These are phyloP conservation scores for Chaetomiaceae sp. DNA, from an alignment of 2,329 filamentous ascomycete species.

Conservation along the genomic window DNA sequence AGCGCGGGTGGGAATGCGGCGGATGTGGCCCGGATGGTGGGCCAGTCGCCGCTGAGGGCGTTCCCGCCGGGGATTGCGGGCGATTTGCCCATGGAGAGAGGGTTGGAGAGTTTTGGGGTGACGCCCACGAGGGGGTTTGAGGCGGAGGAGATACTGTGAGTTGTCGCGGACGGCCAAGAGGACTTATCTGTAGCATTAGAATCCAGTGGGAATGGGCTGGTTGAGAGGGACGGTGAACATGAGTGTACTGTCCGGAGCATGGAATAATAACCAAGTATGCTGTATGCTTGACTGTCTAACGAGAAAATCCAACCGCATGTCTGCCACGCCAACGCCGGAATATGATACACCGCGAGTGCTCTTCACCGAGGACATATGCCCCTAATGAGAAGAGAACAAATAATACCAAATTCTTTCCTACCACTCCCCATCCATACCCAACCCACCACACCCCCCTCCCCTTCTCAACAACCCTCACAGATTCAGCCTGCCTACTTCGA, in stretches of 20 bases:
- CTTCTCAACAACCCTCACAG: neutral
- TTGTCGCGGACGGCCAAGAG: no score
- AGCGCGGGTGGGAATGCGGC: slow-evolving; percentile 10
- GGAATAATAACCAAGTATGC: slow-evolving; percentile 1
- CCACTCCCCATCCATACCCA: no score
- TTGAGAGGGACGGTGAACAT: no score
- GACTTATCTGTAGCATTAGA: no score
- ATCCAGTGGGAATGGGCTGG: no score
- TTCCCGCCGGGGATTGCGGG: slow-evolving; percentile 26
- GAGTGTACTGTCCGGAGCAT: no score
- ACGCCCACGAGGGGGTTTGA: slow-evolving; percentile 36
- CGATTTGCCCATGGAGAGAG: slow-evolving; percentile 35
- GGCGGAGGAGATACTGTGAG: slow-evolving; percentile 16
- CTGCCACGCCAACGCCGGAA: slow-evolving; percentile 24
- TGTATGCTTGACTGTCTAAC: slow-evolving; percentile 3
- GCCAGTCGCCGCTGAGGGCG: slow-evolving; percentile 31
- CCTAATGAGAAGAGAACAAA: no score
- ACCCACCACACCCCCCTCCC: no score
- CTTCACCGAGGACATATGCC: neutral
- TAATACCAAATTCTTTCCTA: no score
- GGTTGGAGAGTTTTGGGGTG: slow-evolving; percentile 45
- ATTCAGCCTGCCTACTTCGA: slow-evolving; percentile 47
- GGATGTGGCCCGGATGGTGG: slow-evolving; percentile 22
- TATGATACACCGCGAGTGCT: slow-evolving; percentile 27
- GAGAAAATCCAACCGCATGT: slow-evolving; percentile 21